These are phyloP conservation scores for Eucalyptus albens DNA, from an alignment of 345 rosid species.

Conservation along the genomic window DNA sequence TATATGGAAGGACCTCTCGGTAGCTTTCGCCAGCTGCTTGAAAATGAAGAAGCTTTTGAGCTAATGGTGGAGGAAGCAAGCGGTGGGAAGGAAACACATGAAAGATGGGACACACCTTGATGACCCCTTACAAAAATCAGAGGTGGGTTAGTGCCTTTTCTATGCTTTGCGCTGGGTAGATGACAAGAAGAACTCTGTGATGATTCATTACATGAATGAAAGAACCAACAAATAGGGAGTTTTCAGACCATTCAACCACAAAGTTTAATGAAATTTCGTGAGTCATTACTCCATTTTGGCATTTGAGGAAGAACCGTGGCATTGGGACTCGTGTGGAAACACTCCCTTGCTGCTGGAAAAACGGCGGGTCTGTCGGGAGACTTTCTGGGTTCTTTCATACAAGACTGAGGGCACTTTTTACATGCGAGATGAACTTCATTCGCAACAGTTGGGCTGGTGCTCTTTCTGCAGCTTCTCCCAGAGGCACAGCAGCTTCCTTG, in stretches of 20 bases:
- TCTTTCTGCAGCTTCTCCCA: constrained; percentile 87
- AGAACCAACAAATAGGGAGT: background rate
- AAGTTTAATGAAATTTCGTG: background rate
- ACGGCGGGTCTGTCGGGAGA: background rate
- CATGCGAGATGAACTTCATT: constrained; percentile 9
- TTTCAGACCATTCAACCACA: background rate
- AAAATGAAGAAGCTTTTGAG: background rate
- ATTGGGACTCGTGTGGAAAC: background rate
- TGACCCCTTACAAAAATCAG: background rate
- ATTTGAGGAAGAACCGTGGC: background rate
- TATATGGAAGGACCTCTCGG: background rate
- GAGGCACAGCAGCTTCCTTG: constrained; percentile 62
- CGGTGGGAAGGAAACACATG: background rate
- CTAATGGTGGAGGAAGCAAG: background rate
- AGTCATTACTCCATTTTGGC: background rate
- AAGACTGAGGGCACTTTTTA: background rate
- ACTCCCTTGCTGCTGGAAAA: background rate
- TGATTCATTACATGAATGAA: background rate
- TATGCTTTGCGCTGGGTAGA: background rate
- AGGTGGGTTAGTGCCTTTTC: background rate
- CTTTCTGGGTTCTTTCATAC: background rate
- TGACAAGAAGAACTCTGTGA: background rate
- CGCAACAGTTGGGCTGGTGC: constrained; percentile 57
- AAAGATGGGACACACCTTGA: background rate
- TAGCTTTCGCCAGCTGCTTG: background rate